Evolutionary conservation across 148 eudicot genomes (phyloP).

Genomic region (Heliamphora exappendiculata): DNA sequence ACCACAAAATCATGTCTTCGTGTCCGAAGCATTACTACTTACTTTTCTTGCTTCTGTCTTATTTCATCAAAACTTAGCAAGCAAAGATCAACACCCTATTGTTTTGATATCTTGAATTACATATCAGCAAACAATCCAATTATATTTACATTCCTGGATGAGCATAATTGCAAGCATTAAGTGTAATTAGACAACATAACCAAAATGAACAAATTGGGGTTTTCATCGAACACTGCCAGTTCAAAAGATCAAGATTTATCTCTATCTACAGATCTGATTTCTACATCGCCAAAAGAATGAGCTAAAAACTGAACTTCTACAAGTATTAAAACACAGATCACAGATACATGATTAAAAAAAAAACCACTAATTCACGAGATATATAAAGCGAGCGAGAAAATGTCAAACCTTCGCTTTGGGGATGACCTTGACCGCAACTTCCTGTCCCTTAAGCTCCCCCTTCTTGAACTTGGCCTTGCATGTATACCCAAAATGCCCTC

Average conservation of each 20-base stretch:
- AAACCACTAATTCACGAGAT: neutral
- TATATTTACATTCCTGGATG: neutral
- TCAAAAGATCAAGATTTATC: conserved; percentile 9
- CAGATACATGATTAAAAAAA: neutral
- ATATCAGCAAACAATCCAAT: neutral
- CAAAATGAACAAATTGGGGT: neutral
- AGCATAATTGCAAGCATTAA: neutral
- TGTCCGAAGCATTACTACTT: neutral
- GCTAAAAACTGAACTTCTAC: neutral
- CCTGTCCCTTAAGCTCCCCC: conserved; percentile 58
- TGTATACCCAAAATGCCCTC: conserved; percentile 86
- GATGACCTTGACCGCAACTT: conserved; percentile 67
- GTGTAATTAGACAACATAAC: neutral
- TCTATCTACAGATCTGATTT: conserved; percentile 30
- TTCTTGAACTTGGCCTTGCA: conserved; percentile 53
- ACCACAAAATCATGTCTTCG: neutral
- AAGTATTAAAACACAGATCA: neutral
- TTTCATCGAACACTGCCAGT: conserved; percentile 3
- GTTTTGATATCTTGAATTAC: neutral
- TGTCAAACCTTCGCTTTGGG: conserved; percentile 62
- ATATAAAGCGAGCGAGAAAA: neutral
- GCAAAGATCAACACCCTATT: neutral
- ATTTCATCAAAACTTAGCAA: neutral
- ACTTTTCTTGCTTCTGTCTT: neutral
- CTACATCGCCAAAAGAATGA: conserved; percentile 32